phyloP scores from a whole-genome alignment of 2,329 filamentous ascomycete genomes.

The Pestalotiopsis sp. region DNA sequence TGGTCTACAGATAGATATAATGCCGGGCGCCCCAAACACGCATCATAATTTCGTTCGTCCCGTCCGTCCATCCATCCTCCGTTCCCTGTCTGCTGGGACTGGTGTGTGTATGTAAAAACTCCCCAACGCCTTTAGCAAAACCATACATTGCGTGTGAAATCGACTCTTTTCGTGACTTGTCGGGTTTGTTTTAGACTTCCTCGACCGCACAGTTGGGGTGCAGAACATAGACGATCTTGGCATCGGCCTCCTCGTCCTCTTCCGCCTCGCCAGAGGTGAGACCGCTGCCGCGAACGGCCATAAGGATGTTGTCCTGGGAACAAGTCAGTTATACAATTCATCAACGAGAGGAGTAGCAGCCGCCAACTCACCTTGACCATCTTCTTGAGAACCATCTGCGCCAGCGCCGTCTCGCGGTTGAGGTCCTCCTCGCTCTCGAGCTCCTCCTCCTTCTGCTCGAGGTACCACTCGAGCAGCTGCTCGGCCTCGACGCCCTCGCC shows the following conservation, averaged over 20 bases:
- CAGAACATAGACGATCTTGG: slow-evolving; percentile 76
- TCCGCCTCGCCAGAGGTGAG: slow-evolving; percentile 45
- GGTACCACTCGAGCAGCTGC: slow-evolving; percentile 82
- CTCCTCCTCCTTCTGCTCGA: slow-evolving; percentile 87
- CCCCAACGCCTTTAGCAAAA: background rate
- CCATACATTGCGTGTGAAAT: background rate
- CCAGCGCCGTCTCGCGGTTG: slow-evolving; percentile 58
- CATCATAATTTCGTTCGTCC: background rate
- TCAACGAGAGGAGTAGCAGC: background rate
- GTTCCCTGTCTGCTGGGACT: background rate
- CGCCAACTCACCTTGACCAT: slow-evolving; percentile 82
- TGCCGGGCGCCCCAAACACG: background rate
- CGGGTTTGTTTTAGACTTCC: slow-evolving; percentile 42
- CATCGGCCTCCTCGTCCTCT: slow-evolving; percentile 41
- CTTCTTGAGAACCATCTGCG: slow-evolving; percentile 80
- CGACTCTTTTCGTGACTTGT: background rate
- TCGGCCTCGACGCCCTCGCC: slow-evolving; percentile 87
- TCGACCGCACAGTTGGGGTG: slow-evolving; percentile 94
- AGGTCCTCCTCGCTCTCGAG: slow-evolving; percentile 81
- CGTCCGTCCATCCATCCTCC: background rate
- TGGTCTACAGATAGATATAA: background rate
- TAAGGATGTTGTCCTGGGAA: slow-evolving; percentile 79
- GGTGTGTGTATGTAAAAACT: background rate
- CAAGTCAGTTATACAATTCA: background rate
- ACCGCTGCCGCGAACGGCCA: slow-evolving; percentile 71